A percentile compares a stretch with the other conserved stretches of the same genome.
phyloP scores from a whole-genome alignment of 352 stramenopile species.

The Aphanomyces invadans region DNA sequence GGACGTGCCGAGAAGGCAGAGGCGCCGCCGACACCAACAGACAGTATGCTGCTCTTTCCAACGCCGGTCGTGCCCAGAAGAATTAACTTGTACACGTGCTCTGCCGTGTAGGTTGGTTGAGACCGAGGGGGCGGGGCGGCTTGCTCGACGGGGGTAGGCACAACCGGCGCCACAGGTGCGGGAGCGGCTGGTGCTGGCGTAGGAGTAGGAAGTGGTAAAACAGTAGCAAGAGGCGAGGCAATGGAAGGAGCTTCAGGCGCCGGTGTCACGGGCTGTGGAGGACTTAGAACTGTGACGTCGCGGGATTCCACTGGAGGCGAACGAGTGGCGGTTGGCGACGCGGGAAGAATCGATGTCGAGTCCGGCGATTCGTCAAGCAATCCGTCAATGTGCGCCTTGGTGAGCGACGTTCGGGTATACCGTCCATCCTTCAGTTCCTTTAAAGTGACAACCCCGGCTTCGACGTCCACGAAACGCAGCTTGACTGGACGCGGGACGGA shows the following conservation, averaged over 20 bases:
- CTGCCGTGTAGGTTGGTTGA: not conserved
- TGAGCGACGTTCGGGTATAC: slow-evolving; percentile 10
- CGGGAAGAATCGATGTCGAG: slow-evolving; percentile 20
- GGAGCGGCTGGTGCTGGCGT: too few species aligned
- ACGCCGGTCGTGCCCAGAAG: slow-evolving; percentile 68
- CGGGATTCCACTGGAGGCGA: not conserved
- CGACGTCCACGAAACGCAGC: slow-evolving; percentile 65
- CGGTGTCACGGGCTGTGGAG: slow-evolving; percentile 20
- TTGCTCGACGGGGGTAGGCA: not conserved
- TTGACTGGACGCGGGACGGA: slow-evolving; percentile 45
- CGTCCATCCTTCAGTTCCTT: slow-evolving; percentile 41
- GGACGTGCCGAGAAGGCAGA: slow-evolving; percentile 36
- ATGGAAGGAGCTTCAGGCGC: too few species aligned
- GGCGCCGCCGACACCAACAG: slow-evolving; percentile 54
- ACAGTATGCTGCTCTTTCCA: slow-evolving; percentile 68
- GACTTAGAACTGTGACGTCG: slow-evolving; percentile 5
- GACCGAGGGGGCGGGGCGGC: not conserved
- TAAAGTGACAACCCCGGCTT: slow-evolving; percentile 63
- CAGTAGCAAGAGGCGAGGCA: too few species aligned
- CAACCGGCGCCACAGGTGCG: not conserved
- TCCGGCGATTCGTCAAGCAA: slow-evolving; percentile 38
- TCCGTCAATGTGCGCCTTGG: slow-evolving; percentile 1
- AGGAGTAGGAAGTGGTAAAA: too few species aligned
- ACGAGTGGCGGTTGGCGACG: too few species aligned
- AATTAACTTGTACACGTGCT: slow-evolving; percentile 66